Percentiles rank a stretch among this genome's conserved stretches.
phyloP scores from a whole-genome alignment of 768 basidiomycete species.

The Leucosporidium yakuticum region DNA sequence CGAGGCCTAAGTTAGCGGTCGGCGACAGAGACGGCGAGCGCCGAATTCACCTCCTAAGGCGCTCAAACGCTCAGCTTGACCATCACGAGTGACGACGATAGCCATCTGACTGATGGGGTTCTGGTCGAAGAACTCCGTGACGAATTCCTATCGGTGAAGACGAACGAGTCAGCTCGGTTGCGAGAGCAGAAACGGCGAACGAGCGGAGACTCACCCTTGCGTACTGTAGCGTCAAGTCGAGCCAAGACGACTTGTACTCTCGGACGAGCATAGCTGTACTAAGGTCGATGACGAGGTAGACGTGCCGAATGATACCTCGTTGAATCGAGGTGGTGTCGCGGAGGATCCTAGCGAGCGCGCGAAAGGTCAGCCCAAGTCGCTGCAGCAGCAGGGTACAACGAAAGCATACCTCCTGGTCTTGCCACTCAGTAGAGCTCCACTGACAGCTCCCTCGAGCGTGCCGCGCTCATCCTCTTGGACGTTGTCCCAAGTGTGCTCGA shows the following conservation, averaged over 20 bases:
- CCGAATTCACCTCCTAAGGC: constrained; percentile 78
- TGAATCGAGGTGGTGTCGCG: constrained; percentile 82
- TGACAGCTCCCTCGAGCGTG: constrained; percentile 80
- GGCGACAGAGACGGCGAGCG: not conserved
- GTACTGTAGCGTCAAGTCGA: constrained; percentile 83
- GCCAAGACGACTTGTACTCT: constrained; percentile 90
- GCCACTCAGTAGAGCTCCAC: constrained; percentile 78
- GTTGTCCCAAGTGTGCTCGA: constrained; percentile 90
- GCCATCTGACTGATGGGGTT: constrained; percentile 97
- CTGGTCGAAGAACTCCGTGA: constrained; percentile 98
- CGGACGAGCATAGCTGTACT: constrained; percentile 89
- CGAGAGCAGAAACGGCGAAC: too few species aligned
- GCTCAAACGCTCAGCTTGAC: constrained; percentile 80
- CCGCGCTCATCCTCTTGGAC: constrained; percentile 94
- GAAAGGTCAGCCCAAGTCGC: constrained; percentile 1
- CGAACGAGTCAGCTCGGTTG: not conserved
- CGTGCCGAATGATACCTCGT: constrained; percentile 90
- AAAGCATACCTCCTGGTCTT: constrained; percentile 65
- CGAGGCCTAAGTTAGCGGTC: not conserved
- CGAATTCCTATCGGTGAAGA: constrained; percentile 60
- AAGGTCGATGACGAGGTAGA: constrained; percentile 85
- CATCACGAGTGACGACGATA: constrained; percentile 83
- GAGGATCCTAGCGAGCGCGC: constrained; percentile 53
- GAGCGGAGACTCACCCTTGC: constrained; percentile 43
- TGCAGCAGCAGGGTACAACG: not conserved